Percentiles rank a stretch among this genome's conserved stretches.
Evolutionary conservation across 2,329 filamentous ascomycete genomes (phyloP).

Genomic region (Claviceps pusilla): DNA sequence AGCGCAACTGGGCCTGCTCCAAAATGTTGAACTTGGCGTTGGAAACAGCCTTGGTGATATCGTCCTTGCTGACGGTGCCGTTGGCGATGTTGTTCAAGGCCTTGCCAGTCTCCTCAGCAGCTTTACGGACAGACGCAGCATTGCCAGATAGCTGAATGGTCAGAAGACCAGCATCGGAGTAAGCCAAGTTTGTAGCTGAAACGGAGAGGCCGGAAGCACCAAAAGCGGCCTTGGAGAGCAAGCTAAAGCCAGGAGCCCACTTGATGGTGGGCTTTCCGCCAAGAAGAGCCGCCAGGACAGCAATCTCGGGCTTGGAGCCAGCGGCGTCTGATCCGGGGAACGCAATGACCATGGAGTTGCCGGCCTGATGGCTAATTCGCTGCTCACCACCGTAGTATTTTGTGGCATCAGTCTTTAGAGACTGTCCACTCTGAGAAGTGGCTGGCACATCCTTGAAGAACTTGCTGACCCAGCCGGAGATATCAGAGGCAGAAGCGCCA

Average conservation of each 20-base stretch:
- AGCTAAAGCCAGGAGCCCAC: constrained; percentile 85
- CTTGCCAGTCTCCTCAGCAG: constrained; percentile 63
- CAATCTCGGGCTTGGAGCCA: constrained; percentile 76
- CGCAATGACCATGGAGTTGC: constrained; percentile 75
- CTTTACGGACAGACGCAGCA: constrained; percentile 56
- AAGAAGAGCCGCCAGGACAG: constrained; percentile 75
- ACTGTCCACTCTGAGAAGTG: constrained; percentile 34
- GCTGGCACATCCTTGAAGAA: constrained; percentile 68
- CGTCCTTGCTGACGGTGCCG: constrained; percentile 64
- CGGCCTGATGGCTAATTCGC: constrained; percentile 59
- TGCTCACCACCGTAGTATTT: constrained; percentile 96
- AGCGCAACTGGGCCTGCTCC: constrained; percentile 63
- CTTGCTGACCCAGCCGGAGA: constrained; percentile 80
- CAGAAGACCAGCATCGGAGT: constrained; percentile 89
- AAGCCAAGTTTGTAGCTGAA: constrained; percentile 63
- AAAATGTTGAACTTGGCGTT: constrained; percentile 87
- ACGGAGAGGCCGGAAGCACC: constrained; percentile 51
- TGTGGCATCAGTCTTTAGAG: constrained; percentile 45
- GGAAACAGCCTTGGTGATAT: constrained; percentile 80
- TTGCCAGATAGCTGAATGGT: constrained; percentile 67
- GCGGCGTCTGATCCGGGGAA: constrained; percentile 79
- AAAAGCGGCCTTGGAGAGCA: constrained; percentile 66
- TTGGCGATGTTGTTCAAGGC: constrained; percentile 67
- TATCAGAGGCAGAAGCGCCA: constrained; percentile 59
- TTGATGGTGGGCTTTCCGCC: constrained; percentile 87